Conservation (phyloP, 805 yeast genomes). For the Metschnikowia orientalis region DNA sequence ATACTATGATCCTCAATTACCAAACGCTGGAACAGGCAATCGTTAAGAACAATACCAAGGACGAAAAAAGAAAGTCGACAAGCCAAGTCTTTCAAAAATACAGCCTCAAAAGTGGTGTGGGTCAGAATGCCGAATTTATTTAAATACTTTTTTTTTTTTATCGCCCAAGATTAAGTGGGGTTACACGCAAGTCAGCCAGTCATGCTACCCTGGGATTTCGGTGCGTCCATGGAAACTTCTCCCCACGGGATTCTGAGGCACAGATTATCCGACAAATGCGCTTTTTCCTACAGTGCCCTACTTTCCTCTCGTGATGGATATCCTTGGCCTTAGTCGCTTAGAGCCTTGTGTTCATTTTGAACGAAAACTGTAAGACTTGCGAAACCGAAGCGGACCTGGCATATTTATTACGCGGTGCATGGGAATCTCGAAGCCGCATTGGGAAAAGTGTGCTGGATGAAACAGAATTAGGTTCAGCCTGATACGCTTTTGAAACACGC, state of each 20-base stretch:
- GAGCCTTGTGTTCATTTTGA: too few species aligned
- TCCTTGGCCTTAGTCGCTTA: too few species aligned
- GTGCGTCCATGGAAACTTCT: constrained; percentile 4
- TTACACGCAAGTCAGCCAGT: constrained; percentile 4
- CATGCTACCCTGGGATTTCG: constrained; percentile 4
- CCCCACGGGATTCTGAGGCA: neutral
- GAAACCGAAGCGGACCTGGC: constrained; percentile 1
- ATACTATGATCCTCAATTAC: too few species aligned
- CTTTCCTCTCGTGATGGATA: too few species aligned
- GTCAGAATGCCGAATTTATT: constrained; percentile 3
- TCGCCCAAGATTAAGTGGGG: constrained; percentile 7
- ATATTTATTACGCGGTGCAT: constrained; percentile 4
- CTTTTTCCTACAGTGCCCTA: too few species aligned
- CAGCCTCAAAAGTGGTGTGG: constrained; percentile 1
- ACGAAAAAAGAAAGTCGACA: too few species aligned
- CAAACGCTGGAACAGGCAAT: too few species aligned
- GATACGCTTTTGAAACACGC: too few species aligned
- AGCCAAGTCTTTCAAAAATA: too few species aligned
- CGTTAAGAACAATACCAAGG: too few species aligned
- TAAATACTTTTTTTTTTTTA: constrained; percentile 4
- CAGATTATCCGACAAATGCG: too few species aligned
- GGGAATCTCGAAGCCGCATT: constrained; percentile 3
- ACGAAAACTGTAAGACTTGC: constrained; percentile 1
- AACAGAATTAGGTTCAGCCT: too few species aligned
- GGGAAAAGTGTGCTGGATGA: constrained; percentile 3